Base-by-base conservation (phyloP, 73 alveolate genomes). In the Paramecium sexaurelia region DNA sequence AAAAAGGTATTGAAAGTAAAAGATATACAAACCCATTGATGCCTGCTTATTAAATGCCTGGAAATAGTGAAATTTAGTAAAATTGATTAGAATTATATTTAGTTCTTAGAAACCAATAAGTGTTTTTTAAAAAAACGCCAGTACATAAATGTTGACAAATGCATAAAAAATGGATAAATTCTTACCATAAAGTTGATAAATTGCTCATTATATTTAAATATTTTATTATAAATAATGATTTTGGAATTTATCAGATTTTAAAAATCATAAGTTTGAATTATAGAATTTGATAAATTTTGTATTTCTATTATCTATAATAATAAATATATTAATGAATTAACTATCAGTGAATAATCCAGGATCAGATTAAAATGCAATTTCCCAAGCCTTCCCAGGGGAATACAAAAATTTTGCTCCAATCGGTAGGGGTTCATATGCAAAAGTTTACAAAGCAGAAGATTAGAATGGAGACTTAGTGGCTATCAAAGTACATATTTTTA, bases 41-140 rank as follows among this genome's bases (percentile, higher is more conserved):
- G 15, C 85, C 85, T 7, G 55, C 51, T 13, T 69, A 69, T 69
- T 27, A 69, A 69, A 69, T 69, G 56, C 85, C 85, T 8, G 56
- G 85, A 22, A 69, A 35, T 35, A 69, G 55, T 13, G 56, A 69
- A 32, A 69, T 69, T 20, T 27, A 32, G 85, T 69, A 67, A 13
- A 5, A 4, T 69, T 35, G 33, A 27, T 32, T 67, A 67, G n/a
- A n/a, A n/a, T n/a, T n/a, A n/a, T n/a, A n/a, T 11, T 69, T 69
- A 69, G 36, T 32, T 32, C 26, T 27, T 2, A 2, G 3, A 8
- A 57, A 57, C 67, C 33, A 24, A 57, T 19, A 2, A 69, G 7
- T 35, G 55, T 69, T 2, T 69, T 69, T 27, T 13, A 27, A 8
- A 22, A 69, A 32, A 69, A 22, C 27, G 85, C 57, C 4, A 69